Conservation (phyloP, 2,329 filamentous ascomycete genomes). For the Stachybotrys chlorohalonatus region DNA sequence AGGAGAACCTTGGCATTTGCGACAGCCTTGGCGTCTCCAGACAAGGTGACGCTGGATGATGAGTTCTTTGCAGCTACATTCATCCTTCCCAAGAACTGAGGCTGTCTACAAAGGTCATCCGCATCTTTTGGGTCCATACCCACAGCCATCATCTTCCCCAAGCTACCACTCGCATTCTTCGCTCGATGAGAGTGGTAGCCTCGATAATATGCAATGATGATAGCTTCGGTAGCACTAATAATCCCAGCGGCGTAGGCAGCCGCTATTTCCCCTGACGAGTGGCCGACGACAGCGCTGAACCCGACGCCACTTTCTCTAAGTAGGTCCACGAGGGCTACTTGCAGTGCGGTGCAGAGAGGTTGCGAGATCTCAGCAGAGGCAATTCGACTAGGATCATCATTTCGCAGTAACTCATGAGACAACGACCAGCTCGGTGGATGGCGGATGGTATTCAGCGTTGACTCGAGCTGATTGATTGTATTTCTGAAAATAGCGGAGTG, state of each 20-base stretch:
- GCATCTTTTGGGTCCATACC: constrained; percentile 10
- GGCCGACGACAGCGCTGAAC: constrained; percentile 30
- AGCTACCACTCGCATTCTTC: constrained; percentile 2
- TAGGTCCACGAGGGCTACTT: constrained; percentile 16
- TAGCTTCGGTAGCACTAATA: constrained; percentile 17
- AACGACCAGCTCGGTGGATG: constrained; percentile 12
- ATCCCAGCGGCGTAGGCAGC: constrained; percentile 39
- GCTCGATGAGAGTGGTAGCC: constrained; percentile 3
- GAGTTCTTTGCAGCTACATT: constrained; percentile 15
- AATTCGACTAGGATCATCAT: constrained; percentile 6
- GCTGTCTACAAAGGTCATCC: constrained; percentile 4
- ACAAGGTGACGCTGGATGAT: constrained; percentile 11
- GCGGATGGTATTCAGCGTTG: constrained; percentile 10
- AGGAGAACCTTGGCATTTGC: constrained; percentile 5
- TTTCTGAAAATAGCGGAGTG: constrained; percentile 6
- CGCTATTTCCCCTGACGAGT: constrained; percentile 40
- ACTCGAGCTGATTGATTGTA: constrained; percentile 4
- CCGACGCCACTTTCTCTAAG: constrained; percentile 18
- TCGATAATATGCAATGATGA: constrained; percentile 13
- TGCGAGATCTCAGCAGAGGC: constrained; percentile 17
- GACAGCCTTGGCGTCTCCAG: constrained; percentile 9
- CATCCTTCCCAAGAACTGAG: constrained; percentile 10
- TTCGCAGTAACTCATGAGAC: constrained; percentile 11
- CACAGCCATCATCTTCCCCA: constrained; percentile 11
- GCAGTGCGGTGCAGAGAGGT: constrained; percentile 17